A percentile compares a stretch with the other conserved stretches of the same genome.
phyloP scores from a whole-genome alignment of 371 early-diverging fungal species.

The Actinomortierella wolfii region DNA sequence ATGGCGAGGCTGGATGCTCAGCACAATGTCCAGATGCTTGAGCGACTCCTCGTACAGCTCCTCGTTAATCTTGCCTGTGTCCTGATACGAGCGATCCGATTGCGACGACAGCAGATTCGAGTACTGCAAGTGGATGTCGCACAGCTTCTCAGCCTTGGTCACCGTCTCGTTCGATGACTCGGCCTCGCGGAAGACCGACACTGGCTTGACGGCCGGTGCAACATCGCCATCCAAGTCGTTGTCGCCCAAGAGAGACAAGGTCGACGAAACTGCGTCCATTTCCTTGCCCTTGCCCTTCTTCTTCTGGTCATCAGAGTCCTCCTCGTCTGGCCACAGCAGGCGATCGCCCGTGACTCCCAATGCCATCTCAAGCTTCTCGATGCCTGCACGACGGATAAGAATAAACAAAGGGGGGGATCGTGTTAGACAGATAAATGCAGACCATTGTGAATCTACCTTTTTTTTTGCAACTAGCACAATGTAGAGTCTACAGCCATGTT shows the following conservation, averaged over 20 bases:
- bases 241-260: slow-evolving; percentile 7
- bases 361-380: slow-evolving; percentile 43
- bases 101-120: slow-evolving; percentile 59
- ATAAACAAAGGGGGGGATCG: too few relatives aligned
- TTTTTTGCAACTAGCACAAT: too few relatives aligned
- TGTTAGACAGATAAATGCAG: too few relatives aligned
- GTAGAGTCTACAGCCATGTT: too few relatives aligned
- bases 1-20: slow-evolving; percentile 53
- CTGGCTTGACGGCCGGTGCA: slow-evolving; percentile 27
- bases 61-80: slow-evolving; percentile 45
- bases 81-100: slow-evolving; percentile 61
- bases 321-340: slow-evolving; percentile 30
- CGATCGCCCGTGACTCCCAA: slow-evolving; percentile 35
- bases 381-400: not conserved
- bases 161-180: slow-evolving; percentile 22
- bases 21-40: slow-evolving; percentile 54
- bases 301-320: slow-evolving; percentile 8
- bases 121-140: slow-evolving; percentile 57
- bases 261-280: slow-evolving; percentile 10
- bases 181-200: slow-evolving; percentile 39
- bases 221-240: slow-evolving; percentile 19
- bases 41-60: slow-evolving; percentile 54
- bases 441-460: too few relatives aligned
- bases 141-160: slow-evolving; percentile 35
- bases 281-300: slow-evolving; percentile 40